phyloP scores from a whole-genome alignment of 805 yeast genomes.

The Spathaspora gorwiae region DNA sequence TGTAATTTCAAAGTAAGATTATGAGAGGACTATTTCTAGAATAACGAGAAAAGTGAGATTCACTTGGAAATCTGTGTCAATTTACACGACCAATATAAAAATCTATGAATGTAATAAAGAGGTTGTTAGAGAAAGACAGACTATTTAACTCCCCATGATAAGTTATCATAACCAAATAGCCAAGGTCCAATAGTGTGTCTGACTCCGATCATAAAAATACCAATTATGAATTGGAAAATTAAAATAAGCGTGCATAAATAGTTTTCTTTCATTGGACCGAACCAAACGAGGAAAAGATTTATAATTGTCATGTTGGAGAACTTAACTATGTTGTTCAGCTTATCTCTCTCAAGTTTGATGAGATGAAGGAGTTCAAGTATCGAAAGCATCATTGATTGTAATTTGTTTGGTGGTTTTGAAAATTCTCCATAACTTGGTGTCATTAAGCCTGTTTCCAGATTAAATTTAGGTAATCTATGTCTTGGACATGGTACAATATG shows the following conservation, averaged over 20 bases:
- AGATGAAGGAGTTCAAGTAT: slow-evolving; percentile 48
- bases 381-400: slow-evolving; percentile 10
- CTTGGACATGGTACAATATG: slow-evolving; percentile 90
- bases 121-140: neutral
- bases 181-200: slow-evolving; percentile 85
- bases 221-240: slow-evolving; percentile 58
- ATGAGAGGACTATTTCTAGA: too few species aligned
- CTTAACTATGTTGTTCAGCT: slow-evolving; percentile 23
- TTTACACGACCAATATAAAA: neutral
- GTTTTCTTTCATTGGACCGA: slow-evolving; percentile 90
- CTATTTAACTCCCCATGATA: slow-evolving; percentile 40
- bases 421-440: slow-evolving; percentile 52
- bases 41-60: too few species aligned
- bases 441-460: slow-evolving; percentile 62
- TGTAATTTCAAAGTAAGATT: too few species aligned
- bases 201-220: slow-evolving; percentile 58
- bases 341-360: slow-evolving; percentile 30
- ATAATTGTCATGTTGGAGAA: slow-evolving; percentile 86
- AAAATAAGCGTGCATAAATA: slow-evolving; percentile 58
- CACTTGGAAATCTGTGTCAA: neutral
- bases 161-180: slow-evolving; percentile 85
- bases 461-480: slow-evolving; percentile 83
- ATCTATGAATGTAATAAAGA: neutral
- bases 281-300: slow-evolving; percentile 75
- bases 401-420: slow-evolving; percentile 17